Conservation (phyloP, 1,139 yeast genomes). For the Magnusiomyces suaveolens region DNA sequence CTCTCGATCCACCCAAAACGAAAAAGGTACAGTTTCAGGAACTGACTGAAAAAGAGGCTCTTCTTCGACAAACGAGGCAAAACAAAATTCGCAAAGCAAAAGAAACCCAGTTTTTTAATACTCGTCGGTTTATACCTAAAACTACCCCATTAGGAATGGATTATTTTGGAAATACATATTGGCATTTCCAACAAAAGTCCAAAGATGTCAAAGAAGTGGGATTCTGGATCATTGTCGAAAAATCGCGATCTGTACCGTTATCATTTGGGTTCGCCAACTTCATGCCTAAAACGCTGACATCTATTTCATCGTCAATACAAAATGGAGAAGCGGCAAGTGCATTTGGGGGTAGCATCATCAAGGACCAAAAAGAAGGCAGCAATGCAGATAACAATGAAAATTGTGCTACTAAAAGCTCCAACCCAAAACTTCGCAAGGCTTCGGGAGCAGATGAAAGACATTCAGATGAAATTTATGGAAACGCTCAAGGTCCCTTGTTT, state of each 20-base stretch:
- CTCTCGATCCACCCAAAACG: conserved; percentile 9
- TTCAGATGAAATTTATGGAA: background rate
- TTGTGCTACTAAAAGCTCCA: background rate
- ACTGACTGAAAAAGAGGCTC: conserved; percentile 19
- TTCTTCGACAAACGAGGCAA: conserved; percentile 21
- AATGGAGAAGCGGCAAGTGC: background rate
- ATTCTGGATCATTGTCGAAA: conserved; percentile 13
- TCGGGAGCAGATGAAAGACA: background rate
- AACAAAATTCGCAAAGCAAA: conserved; percentile 24
- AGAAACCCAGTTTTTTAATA: conserved; percentile 21
- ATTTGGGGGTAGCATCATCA: background rate
- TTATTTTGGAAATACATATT: conserved; percentile 30
- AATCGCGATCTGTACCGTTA: conserved; percentile 9
- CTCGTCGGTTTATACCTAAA: conserved; percentile 26
- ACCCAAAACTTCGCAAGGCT: background rate
- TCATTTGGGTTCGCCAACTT: conserved; percentile 5
- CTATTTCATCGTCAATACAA: background rate
- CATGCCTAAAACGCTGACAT: background rate
- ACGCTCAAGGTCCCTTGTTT: background rate
- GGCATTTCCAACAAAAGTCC: conserved; percentile 32
- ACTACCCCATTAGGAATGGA: conserved; percentile 31
- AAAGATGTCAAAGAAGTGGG: conserved; percentile 18
- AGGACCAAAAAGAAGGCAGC: background rate
- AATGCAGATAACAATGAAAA: background rate
- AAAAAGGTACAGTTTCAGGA: conserved; percentile 18